Evolutionary conservation across 176 grass and related monocot genomes (phyloP).

Genomic region (Raddia guianensis): DNA sequence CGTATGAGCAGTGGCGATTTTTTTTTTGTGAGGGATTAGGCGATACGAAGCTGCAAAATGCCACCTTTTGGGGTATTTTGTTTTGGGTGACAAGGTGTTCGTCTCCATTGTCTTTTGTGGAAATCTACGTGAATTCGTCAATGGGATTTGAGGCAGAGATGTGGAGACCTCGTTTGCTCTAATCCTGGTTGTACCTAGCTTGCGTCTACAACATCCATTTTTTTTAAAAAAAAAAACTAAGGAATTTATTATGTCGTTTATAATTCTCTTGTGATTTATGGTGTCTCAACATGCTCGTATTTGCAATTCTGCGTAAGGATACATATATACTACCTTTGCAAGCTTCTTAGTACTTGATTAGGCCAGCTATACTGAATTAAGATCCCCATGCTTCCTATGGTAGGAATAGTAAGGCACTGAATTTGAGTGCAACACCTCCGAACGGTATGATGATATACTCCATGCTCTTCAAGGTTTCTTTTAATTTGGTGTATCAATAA

Average conservation of each 20-base stretch:
- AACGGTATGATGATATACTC: neutral
- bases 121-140: too few species aligned
- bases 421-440: neutral
- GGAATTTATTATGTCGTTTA: neutral
- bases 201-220: neutral
- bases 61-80: neutral
- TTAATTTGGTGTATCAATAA: neutral
- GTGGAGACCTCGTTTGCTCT: neutral
- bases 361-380: neutral
- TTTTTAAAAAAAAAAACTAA: too few species aligned
- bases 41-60: neutral
- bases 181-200: neutral
- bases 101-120: neutral
- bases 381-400: neutral
- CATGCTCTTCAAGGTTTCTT: neutral
- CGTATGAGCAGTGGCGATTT: neutral
- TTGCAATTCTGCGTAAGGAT: neutral
- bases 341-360: neutral
- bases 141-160: neutral
- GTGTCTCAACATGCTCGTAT: neutral
- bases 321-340: neutral
- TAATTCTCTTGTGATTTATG: neutral
- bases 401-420: slow-evolving; percentile 1
- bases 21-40: neutral
- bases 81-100: neutral